phyloP scores from a whole-genome alignment of 106 monocot species.

The Dactylorhiza incarnata region DNA sequence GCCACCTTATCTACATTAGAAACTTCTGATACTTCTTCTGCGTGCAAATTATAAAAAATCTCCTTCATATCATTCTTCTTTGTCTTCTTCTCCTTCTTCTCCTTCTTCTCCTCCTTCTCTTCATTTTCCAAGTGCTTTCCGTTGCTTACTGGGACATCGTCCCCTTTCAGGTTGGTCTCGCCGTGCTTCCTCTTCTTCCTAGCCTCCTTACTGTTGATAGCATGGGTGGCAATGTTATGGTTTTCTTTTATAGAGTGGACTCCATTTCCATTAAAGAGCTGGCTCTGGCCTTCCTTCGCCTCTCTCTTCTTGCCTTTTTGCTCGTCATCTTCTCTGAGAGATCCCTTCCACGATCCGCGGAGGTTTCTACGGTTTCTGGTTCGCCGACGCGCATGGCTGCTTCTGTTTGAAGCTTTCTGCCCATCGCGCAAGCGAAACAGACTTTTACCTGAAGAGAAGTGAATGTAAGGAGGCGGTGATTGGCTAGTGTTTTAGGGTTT shows the following conservation, averaged over 20 bases:
- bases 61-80: neutral
- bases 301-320: constrained; percentile 7
- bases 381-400: constrained; percentile 1
- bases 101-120: constrained; percentile 12
- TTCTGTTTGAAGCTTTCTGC: constrained; percentile 17
- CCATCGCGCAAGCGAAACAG: constrained; percentile 22
- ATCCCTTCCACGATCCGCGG: neutral
- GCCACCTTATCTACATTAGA: neutral
- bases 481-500: constrained; percentile 5
- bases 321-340: constrained; percentile 2
- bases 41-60: neutral
- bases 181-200: constrained; percentile 7
- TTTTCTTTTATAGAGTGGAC: neutral
- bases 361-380: constrained; percentile 18
- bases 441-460: neutral
- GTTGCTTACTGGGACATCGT: neutral
- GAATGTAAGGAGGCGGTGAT: neutral
- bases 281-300: constrained; percentile 19
- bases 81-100: neutral
- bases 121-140: neutral
- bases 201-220: neutral
- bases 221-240: neutral
- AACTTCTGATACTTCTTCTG: neutral
- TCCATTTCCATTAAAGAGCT: neutral
- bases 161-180: neutral